Conservation (phyloP, 345 rosid species). For the Trapa incisa region DNA sequence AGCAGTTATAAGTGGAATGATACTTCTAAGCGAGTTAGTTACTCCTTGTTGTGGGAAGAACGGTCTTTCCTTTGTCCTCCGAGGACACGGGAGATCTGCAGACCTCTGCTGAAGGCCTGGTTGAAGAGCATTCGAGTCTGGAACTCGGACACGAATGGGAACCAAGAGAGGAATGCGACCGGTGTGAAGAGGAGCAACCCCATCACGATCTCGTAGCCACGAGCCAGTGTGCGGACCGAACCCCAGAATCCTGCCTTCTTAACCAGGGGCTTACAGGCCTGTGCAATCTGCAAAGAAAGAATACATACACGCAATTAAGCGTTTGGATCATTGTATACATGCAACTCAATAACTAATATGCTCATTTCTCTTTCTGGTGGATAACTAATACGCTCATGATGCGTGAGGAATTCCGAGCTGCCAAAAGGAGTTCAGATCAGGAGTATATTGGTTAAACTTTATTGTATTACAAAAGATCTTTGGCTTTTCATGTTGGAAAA, state of each 20-base stretch:
- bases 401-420: neutral
- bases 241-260: constrained; percentile 81
- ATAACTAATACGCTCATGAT: neutral
- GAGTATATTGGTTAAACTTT: too few relatives aligned
- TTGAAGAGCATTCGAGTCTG: constrained; percentile 99
- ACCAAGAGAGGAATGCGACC: constrained; percentile 97
- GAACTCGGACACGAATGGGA: constrained; percentile 93
- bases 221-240: constrained; percentile 77
- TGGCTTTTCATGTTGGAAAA: neutral
- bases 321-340: too few relatives aligned
- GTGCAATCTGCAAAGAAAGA: constrained; percentile 54
- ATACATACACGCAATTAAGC: neutral
- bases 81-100: constrained; percentile 95
- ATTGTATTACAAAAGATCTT: too few relatives aligned
- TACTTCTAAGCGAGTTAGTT: constrained; percentile 12
- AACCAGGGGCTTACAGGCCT: constrained; percentile 77
- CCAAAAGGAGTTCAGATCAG: neutral
- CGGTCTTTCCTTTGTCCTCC: constrained; percentile 89
- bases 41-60: constrained; percentile 65
- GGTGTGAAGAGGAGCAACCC: constrained; percentile 93
- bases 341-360: too few relatives aligned
- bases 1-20: neutral
- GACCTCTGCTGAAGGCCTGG: constrained; percentile 99
- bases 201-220: constrained; percentile 89
- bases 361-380: too few relatives aligned